Evolutionary conservation across 805 yeast genomes (phyloP).

Genomic region (Metschnikowia reukaufii): DNA sequence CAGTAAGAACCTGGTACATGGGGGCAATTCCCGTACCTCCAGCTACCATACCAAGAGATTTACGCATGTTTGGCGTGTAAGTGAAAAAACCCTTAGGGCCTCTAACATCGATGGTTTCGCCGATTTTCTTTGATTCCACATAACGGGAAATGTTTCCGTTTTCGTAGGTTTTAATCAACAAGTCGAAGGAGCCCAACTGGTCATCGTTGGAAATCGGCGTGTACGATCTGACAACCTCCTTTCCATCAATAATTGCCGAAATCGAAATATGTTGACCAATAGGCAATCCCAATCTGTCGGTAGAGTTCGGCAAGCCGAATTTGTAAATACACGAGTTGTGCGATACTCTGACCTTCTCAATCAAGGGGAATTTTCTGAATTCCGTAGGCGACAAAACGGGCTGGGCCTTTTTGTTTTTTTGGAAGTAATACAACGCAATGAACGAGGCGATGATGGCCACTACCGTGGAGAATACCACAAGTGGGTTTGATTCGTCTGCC

Average conservation of each 20-base stretch:
- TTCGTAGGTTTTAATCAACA: conserved; percentile 83
- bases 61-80: conserved; percentile 76
- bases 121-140: conserved; percentile 70
- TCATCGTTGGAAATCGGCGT: conserved; percentile 86
- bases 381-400: conserved; percentile 63
- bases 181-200: conserved; percentile 77
- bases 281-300: conserved; percentile 81
- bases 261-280: conserved; percentile 92
- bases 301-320: conserved; percentile 74
- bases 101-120: conserved; percentile 73
- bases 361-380: conserved; percentile 77
- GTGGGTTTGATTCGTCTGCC: conserved; percentile 42
- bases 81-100: conserved; percentile 92
- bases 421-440: conserved; percentile 34
- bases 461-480: conserved; percentile 40
- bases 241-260: conserved; percentile 71
- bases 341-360: conserved; percentile 69
- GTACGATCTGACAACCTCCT: conserved; percentile 81
- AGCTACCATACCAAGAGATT: conserved; percentile 82
- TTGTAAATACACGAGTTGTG: conserved; percentile 84
- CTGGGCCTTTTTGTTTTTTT: conserved; percentile 36
- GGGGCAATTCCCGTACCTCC: conserved; percentile 98
- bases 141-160: conserved; percentile 79
- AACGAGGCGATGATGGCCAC: conserved; percentile 36
- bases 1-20: conserved; percentile 88